Conservation (phyloP, 2,329 filamentous ascomycete genomes). For the Pseudocercospora ulei region DNA sequence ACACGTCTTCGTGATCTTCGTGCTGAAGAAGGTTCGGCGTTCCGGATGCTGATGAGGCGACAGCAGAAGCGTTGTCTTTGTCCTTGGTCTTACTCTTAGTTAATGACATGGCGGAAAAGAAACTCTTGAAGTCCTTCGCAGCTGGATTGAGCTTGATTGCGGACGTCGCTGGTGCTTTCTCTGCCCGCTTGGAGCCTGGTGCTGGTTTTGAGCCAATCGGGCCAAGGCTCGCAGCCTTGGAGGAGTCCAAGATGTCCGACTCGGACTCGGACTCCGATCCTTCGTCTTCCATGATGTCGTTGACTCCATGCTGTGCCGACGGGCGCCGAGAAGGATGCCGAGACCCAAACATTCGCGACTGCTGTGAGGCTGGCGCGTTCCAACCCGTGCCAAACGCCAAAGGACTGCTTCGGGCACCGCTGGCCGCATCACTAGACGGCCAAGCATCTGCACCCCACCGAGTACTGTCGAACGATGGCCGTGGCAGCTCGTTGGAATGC, state of each 20-base stretch:
- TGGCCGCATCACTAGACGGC: constrained; percentile 26
- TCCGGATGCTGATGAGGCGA: constrained; percentile 18
- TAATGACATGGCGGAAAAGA: constrained; percentile 44
- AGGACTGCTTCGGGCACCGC: constrained; percentile 36
- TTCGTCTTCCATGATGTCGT: constrained; percentile 46
- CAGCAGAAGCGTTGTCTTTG: constrained; percentile 20
- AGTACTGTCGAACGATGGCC: constrained; percentile 66
- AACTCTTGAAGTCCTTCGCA: constrained; percentile 75
- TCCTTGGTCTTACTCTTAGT: constrained; percentile 35
- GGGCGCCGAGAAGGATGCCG: constrained; percentile 69
- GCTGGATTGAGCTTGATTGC: constrained; percentile 68
- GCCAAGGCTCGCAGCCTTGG: constrained; percentile 48
- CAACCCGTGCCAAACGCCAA: constrained; percentile 31
- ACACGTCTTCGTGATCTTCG: constrained; percentile 30
- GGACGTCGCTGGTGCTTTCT: constrained; percentile 23
- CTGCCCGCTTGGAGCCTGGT: constrained; percentile 31
- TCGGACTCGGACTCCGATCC: constrained; percentile 20
- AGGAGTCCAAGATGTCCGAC: constrained; percentile 35
- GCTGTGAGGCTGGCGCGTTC: constrained; percentile 47
- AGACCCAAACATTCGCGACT: constrained; percentile 41
- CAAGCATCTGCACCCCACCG: constrained; percentile 38
- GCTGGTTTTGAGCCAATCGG: constrained; percentile 62
- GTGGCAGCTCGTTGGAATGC: constrained; percentile 53
- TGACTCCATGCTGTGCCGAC: constrained; percentile 67
- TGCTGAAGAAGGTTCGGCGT: constrained; percentile 22